Evolutionary conservation across 2,329 filamentous ascomycete genomes (phyloP).

Genomic region (Xylariaceae sp.): DNA sequence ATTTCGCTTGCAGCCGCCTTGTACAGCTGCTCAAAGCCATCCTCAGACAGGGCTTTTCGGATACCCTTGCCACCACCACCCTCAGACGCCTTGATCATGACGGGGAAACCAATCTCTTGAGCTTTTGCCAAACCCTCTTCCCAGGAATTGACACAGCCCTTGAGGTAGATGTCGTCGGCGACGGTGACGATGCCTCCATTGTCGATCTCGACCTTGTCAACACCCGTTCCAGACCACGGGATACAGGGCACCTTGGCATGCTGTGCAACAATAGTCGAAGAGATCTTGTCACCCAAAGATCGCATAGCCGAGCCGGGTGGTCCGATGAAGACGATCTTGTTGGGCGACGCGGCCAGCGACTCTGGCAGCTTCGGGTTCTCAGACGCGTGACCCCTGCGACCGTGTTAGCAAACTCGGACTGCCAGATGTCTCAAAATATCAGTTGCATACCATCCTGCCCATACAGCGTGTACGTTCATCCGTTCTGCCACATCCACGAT

Average conservation of each 20-base stretch:
- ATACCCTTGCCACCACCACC: conserved; percentile 99
- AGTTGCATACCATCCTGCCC: conserved; percentile 90
- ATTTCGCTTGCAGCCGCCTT: conserved; percentile 97
- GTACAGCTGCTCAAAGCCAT: conserved; percentile 82
- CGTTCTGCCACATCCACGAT: conserved; percentile 98
- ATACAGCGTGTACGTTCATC: conserved; percentile 97
- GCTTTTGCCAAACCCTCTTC: conserved; percentile 86
- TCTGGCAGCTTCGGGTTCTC: conserved; percentile 98
- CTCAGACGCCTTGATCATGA: conserved; percentile 99
- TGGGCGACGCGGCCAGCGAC: conserved; percentile 89
- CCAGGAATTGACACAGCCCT: conserved; percentile 86
- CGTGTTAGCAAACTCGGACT: conserved; percentile 8
- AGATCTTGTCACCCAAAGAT: conserved; percentile 98
- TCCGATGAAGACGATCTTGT: conserved; percentile 99
- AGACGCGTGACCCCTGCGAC: conserved; percentile 82
- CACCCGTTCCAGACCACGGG: conserved; percentile 97
- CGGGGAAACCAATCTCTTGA: conserved; percentile 89
- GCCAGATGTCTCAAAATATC: too few relatives aligned
- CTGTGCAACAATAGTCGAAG: conserved; percentile 97
- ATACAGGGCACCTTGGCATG: conserved; percentile 96
- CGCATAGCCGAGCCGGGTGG: conserved; percentile 98
- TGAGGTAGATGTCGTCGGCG: conserved; percentile 75
- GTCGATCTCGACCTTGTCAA: conserved; percentile 76
- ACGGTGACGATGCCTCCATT: conserved; percentile 87
- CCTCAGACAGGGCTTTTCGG: conserved; percentile 83